Percentiles rank a stretch among this genome's conserved stretches.
These are phyloP conservation scores for Trametes meyenii DNA, from an alignment of 768 basidiomycete species.

Conservation along the genomic window DNA sequence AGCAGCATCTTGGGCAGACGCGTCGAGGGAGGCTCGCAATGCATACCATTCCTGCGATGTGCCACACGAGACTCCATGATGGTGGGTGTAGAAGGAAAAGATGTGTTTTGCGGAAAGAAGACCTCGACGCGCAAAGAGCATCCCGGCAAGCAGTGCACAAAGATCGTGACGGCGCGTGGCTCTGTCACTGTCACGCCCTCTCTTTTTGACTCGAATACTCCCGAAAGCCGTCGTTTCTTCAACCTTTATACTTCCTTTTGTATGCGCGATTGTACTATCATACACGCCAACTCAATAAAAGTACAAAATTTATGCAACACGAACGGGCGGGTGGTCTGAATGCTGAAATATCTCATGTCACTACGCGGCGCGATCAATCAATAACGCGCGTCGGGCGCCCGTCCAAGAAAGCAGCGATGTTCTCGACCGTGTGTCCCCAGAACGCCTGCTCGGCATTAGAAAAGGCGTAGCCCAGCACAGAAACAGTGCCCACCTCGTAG, in stretches of 20 bases:
- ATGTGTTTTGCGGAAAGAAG: slow-evolving; percentile 24
- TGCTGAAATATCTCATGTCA: too few relatives aligned
- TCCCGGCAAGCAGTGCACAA: slow-evolving; percentile 23
- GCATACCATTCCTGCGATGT: slow-evolving; percentile 71
- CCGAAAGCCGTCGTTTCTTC: slow-evolving; percentile 7
- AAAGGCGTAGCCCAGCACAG: background rate
- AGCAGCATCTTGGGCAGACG: background rate
- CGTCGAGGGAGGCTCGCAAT: slow-evolving; percentile 5
- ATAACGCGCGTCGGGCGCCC: slow-evolving; percentile 40
- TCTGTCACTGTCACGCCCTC: slow-evolving; percentile 25
- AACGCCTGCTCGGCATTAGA: slow-evolving; percentile 41
- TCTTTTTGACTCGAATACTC: slow-evolving; percentile 14
- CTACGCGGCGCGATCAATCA: slow-evolving; percentile 4
- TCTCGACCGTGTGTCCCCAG: slow-evolving; percentile 57
- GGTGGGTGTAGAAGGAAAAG: slow-evolving; percentile 26
- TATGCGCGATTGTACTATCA: background rate
- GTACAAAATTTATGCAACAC: background rate
- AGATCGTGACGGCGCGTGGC: slow-evolving; percentile 26
- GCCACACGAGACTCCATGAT: slow-evolving; percentile 64
- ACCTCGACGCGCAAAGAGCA: slow-evolving; percentile 27
- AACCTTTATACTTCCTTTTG: background rate
- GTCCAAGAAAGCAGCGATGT: slow-evolving; percentile 57
- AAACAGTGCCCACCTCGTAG: slow-evolving; percentile 45
- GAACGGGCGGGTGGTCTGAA: background rate
- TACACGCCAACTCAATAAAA: background rate